phyloP scores from a whole-genome alignment of 768 basidiomycete genomes.

The Macrolepiota fuliginosa region DNA sequence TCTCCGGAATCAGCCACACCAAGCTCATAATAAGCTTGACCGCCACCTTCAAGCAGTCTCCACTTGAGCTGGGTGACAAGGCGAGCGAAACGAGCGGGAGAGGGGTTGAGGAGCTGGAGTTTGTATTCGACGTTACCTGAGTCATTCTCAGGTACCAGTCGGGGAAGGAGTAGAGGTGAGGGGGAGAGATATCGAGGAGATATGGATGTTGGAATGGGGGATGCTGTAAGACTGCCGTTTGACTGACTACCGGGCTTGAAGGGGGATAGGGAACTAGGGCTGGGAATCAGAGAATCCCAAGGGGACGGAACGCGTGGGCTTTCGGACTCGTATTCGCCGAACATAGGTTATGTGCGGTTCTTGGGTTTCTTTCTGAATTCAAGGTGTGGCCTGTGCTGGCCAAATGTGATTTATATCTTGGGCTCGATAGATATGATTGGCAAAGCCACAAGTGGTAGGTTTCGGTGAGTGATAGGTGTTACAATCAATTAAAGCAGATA shows the following conservation, averaged over 20 bases:
- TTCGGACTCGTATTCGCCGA: constrained; percentile 81
- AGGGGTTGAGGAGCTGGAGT: constrained; percentile 79
- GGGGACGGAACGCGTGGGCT: constrained; percentile 78
- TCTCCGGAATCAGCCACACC: constrained; percentile 86
- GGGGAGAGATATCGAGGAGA: constrained; percentile 4
- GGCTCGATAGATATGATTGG: neutral
- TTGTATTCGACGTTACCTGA: constrained; percentile 95
- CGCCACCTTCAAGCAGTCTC: constrained; percentile 84
- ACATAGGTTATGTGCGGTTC: constrained; percentile 44
- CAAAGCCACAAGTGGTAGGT: constrained; percentile 13
- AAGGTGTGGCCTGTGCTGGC: constrained; percentile 9
- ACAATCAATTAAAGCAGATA: constrained; percentile 16
- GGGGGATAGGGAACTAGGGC: constrained; percentile 41
- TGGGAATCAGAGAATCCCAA: constrained; percentile 74
- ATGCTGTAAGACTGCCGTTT: constrained; percentile 17
- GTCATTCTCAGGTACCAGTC: constrained; percentile 76
- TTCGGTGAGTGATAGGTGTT: neutral
- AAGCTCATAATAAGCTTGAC: constrained; percentile 81
- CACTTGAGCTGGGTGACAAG: constrained; percentile 96
- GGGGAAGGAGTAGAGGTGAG: constrained; percentile 32
- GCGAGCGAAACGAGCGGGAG: constrained; percentile 71
- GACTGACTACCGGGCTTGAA: constrained; percentile 29
- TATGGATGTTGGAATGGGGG: neutral
- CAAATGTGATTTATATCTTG: neutral
- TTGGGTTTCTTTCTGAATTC: neutral